phyloP scores from a whole-genome alignment of 2,329 filamentous ascomycete genomes.

The Bisporella sp. region DNA sequence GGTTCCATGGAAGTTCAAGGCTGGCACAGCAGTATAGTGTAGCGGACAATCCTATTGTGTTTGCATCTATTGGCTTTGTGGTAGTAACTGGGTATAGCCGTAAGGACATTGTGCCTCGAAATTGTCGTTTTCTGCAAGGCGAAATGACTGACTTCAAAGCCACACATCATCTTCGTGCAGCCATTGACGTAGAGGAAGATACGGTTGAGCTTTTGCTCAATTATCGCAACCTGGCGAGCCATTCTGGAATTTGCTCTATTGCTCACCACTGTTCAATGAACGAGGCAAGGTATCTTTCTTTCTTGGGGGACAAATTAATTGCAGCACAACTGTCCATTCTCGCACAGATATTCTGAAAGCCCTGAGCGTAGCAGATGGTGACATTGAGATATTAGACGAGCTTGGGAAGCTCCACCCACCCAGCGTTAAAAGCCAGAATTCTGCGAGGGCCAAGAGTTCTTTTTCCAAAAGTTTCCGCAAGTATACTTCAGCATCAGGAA shows the following conservation, averaged over 20 bases:
- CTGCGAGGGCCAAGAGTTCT: slow-evolving; percentile 9
- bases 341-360: slow-evolving; percentile 44
- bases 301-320: slow-evolving; percentile 50
- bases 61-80: slow-evolving; percentile 44
- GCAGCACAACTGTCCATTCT: slow-evolving; percentile 45
- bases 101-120: slow-evolving; percentile 40
- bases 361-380: slow-evolving; percentile 33
- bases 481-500: slow-evolving; percentile 8
- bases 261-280: slow-evolving; percentile 43
- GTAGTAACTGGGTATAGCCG: slow-evolving; percentile 42
- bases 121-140: slow-evolving; percentile 44
- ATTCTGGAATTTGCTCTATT: slow-evolving; percentile 51
- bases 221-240: slow-evolving; percentile 41
- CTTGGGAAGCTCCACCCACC: slow-evolving; percentile 15
- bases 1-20: no score
- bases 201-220: slow-evolving; percentile 44
- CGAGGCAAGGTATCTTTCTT: slow-evolving; percentile 43
- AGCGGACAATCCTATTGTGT: slow-evolving; percentile 43
- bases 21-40: slow-evolving; percentile 17
- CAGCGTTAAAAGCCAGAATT: slow-evolving; percentile 6
- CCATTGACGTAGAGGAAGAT: slow-evolving; percentile 36
- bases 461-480: slow-evolving; percentile 24
- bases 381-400: slow-evolving; percentile 21
- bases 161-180: slow-evolving; percentile 34
- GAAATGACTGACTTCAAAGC: slow-evolving; percentile 36